Percentiles rank a stretch among this genome's conserved stretches.
Conservation (phyloP, 2,329 filamentous ascomycete genomes). For the Drechslerella stenobrocha region DNA sequence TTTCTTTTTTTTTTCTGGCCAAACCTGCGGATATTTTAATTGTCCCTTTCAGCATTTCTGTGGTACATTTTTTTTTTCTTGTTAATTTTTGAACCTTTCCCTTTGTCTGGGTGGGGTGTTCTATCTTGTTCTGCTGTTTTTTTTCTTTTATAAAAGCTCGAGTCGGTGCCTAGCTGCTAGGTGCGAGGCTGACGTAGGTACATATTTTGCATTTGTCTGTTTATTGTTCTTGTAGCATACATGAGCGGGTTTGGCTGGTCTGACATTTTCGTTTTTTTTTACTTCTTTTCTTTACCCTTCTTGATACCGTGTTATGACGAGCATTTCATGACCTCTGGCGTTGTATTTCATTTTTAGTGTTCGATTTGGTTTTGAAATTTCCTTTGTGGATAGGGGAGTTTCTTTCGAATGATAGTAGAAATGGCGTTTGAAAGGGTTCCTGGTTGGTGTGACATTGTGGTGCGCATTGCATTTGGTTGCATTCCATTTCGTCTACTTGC, state of each 20-base stretch:
- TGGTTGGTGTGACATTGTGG: background rate
- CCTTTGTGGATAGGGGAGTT: constrained; percentile 6
- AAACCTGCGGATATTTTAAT: constrained; percentile 43
- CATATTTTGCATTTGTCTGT: constrained; percentile 47
- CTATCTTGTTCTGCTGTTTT: background rate
- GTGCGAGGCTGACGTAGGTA: no score
- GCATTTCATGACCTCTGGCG: constrained; percentile 7
- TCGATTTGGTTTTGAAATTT: background rate
- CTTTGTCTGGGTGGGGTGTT: constrained; percentile 7
- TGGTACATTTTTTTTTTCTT: constrained; percentile 5
- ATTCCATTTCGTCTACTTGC: no score
- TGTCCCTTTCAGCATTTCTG: constrained; percentile 9
- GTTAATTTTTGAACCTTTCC: constrained; percentile 8
- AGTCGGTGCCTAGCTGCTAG: no score
- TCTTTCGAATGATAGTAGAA: background rate
- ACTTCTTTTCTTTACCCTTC: background rate
- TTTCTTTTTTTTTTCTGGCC: constrained; percentile 21
- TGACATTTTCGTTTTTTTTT: background rate
- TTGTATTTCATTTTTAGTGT: background rate
- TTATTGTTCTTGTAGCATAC: background rate
- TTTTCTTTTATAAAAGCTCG: background rate
- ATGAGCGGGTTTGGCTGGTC: background rate
- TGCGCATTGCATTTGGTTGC: no score
- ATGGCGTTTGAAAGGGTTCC: background rate
- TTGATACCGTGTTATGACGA: constrained; percentile 8